Evolutionary conservation across 2,329 filamentous ascomycete genomes (phyloP).

Genomic region (Xylariaceae sp.): DNA sequence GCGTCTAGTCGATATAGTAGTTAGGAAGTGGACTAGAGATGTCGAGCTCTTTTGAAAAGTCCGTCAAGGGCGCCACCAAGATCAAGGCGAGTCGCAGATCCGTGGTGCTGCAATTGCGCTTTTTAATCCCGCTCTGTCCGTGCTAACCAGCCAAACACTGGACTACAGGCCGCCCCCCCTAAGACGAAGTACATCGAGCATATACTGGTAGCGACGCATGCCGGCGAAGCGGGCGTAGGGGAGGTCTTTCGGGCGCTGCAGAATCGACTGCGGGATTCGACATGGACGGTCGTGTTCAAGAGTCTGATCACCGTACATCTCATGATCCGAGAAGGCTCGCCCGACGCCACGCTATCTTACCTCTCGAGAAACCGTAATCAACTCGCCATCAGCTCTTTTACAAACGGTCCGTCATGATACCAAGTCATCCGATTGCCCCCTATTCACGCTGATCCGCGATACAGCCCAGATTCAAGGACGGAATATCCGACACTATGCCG

Average conservation of each 20-base stretch:
- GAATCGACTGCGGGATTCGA: slow-evolving; percentile 83
- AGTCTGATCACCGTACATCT: slow-evolving; percentile 90
- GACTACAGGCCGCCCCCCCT: slow-evolving; percentile 73
- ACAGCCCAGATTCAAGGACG: slow-evolving; percentile 88
- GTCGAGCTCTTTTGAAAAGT: slow-evolving; percentile 95
- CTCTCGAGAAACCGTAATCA: slow-evolving; percentile 76
- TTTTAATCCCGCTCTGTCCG: not conserved
- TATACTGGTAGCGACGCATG: slow-evolving; percentile 90
- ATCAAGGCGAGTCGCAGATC: slow-evolving; percentile 67
- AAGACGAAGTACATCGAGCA: slow-evolving; percentile 99
- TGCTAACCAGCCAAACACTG: slow-evolving; percentile 17
- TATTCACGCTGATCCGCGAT: slow-evolving; percentile 18
- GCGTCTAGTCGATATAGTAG: not conserved
- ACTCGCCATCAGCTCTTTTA: slow-evolving; percentile 84
- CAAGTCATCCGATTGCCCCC: not conserved
- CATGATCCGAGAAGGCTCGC: slow-evolving; percentile 93
- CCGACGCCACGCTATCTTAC: slow-evolving; percentile 80
- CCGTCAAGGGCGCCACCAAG: slow-evolving; percentile 97
- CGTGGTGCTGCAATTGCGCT: not conserved
- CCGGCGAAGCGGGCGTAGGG: slow-evolving; percentile 87
- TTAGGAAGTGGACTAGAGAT: slow-evolving; percentile 40
- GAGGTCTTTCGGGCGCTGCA: slow-evolving; percentile 93
- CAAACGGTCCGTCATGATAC: slow-evolving; percentile 63
- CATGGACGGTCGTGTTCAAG: slow-evolving; percentile 99
- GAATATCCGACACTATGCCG: slow-evolving; percentile 88